Base-by-base conservation (phyloP, 106 monocot genomes). In the Platanthera guangdongensis region DNA sequence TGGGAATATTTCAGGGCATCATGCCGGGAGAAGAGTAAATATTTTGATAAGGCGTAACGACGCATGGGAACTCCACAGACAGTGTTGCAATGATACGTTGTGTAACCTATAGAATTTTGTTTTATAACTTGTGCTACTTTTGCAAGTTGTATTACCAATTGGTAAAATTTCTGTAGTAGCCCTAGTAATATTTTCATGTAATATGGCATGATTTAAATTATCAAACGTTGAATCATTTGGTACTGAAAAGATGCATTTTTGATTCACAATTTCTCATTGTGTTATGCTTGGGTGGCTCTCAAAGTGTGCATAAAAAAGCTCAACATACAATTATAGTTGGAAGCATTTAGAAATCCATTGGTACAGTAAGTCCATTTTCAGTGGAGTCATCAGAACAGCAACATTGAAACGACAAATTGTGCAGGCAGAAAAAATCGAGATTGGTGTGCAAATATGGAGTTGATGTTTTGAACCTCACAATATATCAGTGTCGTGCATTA, bases 11-110 rank as follows among this genome's bases (percentile, higher is more conserved):
- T 67, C 32, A 69, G 65, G 50, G 69, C 54, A 72, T 73, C 71
- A 68, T 69, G 3, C 16, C 69, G 71, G 57, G 69, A 68, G 50
- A 68, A 71, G 71, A 68, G 72, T 52, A 54, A 52, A 54, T 62
- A 69, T 69, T 47, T 59, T 80, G 76, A 9, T 73, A 78, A 80
- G 53, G 63, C 28, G 50, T 71, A 25, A 76, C 50, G 57, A 77
- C 68, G 14, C 51, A 55, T 32, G 63, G 10, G 19, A 78, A 72
- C 68, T 75, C 45, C 59, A 47, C 68, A 46, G 51, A 72, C 80
- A 78, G 53, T 83, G 83, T 83, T 87, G 86, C 84, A 82, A 82
- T 47, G 64, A 82, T 81, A 75, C 64, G 70, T 82, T 74, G 18
- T 84, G 78, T 86, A 84, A 84, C 78, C 74, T 82, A 77, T 80